These are phyloP conservation scores for Colletotrichum sp. DNA, from an alignment of 2,329 filamentous ascomycete genomes.

Conservation along the genomic window DNA sequence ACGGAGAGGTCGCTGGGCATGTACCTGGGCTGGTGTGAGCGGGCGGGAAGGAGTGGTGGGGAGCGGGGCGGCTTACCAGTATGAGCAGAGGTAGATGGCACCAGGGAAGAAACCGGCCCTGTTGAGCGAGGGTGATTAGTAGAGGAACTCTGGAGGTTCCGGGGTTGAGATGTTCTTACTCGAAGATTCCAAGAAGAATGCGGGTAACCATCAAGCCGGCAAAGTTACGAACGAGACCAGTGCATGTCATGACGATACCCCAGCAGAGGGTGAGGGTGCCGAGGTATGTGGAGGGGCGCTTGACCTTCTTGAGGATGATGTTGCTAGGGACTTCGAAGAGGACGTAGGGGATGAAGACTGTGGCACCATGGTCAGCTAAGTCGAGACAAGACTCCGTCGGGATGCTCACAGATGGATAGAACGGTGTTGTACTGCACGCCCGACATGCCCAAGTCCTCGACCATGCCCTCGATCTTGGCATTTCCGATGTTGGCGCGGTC, in stretches of 20 bases:
- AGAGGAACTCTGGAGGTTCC: too few species aligned
- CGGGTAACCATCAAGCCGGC: conserved; percentile 31
- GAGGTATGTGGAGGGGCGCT: conserved; percentile 67
- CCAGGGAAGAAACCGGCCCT: conserved; percentile 60
- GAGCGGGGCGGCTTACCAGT: conserved; percentile 68
- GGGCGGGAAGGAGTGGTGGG: rapidly evolving
- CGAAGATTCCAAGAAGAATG: conserved; percentile 58
- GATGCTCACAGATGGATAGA: conserved; percentile 65
- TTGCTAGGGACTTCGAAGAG: conserved; percentile 71
- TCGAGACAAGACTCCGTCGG: conserved; percentile 23
- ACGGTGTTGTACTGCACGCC: conserved; percentile 57
- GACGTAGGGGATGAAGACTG: conserved; percentile 70
- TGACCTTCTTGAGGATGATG: conserved; percentile 66
- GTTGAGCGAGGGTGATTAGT: background rate
- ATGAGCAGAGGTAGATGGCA: conserved; percentile 50
- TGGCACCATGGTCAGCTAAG: rapidly evolving
- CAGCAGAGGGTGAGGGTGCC: conserved; percentile 65
- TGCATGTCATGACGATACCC: conserved; percentile 26
- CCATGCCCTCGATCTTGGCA: conserved; percentile 51
- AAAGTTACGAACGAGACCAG: conserved; percentile 26
- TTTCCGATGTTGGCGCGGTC: conserved; percentile 57
- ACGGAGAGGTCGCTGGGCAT: conserved; percentile 31
- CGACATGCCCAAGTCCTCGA: conserved; percentile 51
- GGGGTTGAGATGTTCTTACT: conserved; percentile 30
- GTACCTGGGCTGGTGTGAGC: conserved; percentile 54